A percentile compares a stretch with the other conserved stretches of the same genome.
Conservation (phyloP, 768 basidiomycete species). For the Lentinula aciculospora region DNA sequence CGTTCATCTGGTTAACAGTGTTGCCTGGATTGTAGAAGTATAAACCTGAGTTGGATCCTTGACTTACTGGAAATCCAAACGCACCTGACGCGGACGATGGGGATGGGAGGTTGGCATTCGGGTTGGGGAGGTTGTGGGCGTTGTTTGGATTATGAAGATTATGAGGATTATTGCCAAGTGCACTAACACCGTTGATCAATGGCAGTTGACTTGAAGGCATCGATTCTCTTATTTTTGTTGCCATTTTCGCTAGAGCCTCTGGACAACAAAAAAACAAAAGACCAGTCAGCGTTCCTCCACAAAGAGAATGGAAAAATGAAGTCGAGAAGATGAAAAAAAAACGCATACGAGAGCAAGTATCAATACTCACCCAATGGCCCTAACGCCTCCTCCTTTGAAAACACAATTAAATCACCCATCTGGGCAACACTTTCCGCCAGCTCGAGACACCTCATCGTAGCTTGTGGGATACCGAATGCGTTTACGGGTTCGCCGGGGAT, state of each 20-base stretch:
- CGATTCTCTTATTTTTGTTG: constrained; percentile 4
- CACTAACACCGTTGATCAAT: constrained; percentile 32
- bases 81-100: too few species aligned
- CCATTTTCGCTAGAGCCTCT: constrained; percentile 4
- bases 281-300: too few species aligned
- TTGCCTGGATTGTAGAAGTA: constrained; percentile 12
- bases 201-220: constrained; percentile 23
- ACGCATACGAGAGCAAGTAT: constrained; percentile 9
- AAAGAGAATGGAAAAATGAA: too few species aligned
- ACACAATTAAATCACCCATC: constrained; percentile 74
- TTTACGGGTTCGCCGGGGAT: constrained; percentile 83
- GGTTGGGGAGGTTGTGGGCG: constrained; percentile 4
- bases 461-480: constrained; percentile 84
- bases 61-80: background rate
- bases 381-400: constrained; percentile 43
- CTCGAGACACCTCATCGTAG: constrained; percentile 86
- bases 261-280: background rate
- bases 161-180: constrained; percentile 11
- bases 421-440: constrained; percentile 78
- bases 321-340: too few species aligned
- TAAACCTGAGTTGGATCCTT: background rate
- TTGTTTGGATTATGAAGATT: constrained; percentile 18
- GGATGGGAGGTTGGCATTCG: constrained; percentile 3
- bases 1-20: background rate
- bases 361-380: constrained; percentile 61